phyloP scores from a whole-genome alignment of 176 grass and related monocot species.

The Carex cristatella region DNA sequence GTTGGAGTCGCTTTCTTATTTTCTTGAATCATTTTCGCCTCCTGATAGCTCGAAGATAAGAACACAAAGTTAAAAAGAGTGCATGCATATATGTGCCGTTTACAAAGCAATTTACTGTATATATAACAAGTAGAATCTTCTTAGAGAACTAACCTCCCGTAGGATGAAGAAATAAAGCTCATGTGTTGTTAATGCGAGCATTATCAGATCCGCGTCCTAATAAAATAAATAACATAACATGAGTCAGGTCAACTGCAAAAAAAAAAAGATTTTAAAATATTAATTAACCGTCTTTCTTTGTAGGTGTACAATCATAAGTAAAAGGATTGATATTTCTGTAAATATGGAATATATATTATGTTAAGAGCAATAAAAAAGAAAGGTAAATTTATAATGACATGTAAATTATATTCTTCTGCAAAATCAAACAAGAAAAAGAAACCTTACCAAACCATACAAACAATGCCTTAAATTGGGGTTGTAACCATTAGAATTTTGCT shows the following conservation, averaged over 20 bases:
- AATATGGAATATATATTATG: neutral
- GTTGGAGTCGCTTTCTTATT: neutral
- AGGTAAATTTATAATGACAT: neutral
- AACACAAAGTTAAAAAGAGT: neutral
- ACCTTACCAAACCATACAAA: constrained; percentile 67
- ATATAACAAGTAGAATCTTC: neutral
- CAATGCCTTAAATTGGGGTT: constrained; percentile 69
- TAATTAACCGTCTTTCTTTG: neutral
- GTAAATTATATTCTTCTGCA: neutral
- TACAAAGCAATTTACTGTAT: neutral
- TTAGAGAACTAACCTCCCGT: constrained; percentile 41
- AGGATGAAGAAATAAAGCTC: constrained; percentile 70
- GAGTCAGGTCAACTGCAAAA: neutral
- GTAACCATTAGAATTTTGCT: constrained; percentile 38
- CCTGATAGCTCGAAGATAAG: neutral
- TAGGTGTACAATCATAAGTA: neutral
- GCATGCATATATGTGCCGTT: neutral
- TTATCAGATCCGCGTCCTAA: constrained; percentile 68
- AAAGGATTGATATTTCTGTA: neutral
- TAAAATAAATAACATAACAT: neutral
- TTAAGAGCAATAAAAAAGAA: neutral
- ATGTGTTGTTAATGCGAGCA: constrained; percentile 72
- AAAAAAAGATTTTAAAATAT: neutral
- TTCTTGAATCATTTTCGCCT: neutral
- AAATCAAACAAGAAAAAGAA: neutral